Conservation (phyloP, 2,329 filamentous ascomycete species). For the Fusarium abutilonis region DNA sequence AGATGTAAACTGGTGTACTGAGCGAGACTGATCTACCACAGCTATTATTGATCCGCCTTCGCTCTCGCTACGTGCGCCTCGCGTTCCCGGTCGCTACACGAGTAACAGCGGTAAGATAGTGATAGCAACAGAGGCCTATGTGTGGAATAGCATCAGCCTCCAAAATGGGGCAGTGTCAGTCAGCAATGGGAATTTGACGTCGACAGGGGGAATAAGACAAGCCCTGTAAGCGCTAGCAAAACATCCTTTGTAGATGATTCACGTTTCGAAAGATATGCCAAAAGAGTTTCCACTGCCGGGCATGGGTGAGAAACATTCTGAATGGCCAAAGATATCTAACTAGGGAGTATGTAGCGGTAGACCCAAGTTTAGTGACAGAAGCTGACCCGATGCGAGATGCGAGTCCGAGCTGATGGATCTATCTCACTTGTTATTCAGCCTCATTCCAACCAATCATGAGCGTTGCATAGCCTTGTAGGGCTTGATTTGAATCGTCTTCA, state of each 20-base stretch:
- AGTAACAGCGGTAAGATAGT: neutral
- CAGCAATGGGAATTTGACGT: slow-evolving; percentile 6
- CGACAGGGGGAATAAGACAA: neutral
- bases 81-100: neutral
- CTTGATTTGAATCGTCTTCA: neutral
- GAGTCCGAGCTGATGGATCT: slow-evolving; percentile 18
- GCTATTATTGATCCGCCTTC: slow-evolving; percentile 6
- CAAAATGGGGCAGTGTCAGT: slow-evolving; percentile 30
- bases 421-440: neutral
- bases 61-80: slow-evolving; percentile 16
- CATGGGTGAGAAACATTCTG: neutral
- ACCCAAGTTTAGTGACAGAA: neutral
- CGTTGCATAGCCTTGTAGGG: neutral
- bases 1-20: neutral
- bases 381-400: slow-evolving; percentile 15
- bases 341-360: neutral
- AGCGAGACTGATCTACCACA: slow-evolving; percentile 21
- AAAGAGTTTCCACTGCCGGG: neutral
- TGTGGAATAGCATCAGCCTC: slow-evolving; percentile 22
- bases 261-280: neutral
- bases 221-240: neutral
- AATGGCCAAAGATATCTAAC: no score
- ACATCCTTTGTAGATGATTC: slow-evolving; percentile 9
- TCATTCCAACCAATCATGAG: slow-evolving; percentile 9
- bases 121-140: no score